Conservation (phyloP, 106 monocot species). For the Agapanthus africanus region DNA sequence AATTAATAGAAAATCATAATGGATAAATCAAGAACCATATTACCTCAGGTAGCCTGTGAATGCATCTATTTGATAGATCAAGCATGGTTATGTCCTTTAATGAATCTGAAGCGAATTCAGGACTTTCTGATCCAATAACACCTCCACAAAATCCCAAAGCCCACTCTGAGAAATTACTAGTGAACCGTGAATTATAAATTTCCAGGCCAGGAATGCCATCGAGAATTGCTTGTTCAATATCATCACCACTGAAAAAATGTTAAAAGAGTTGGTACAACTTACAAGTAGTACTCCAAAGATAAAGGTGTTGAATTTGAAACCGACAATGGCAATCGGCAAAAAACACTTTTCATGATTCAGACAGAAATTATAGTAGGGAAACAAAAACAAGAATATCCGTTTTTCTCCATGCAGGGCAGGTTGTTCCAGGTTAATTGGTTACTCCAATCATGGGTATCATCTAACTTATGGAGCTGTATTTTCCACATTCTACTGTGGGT, state of each 20-base stretch:
- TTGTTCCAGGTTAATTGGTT: not conserved
- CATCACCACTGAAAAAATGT: slow-evolving; percentile 22
- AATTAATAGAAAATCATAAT: not conserved
- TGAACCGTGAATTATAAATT: slow-evolving; percentile 81
- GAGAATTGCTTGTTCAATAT: slow-evolving; percentile 42
- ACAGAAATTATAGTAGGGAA: not conserved
- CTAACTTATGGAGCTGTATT: not conserved
- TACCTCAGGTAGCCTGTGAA: slow-evolving; percentile 44
- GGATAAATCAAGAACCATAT: not conserved
- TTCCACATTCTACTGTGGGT: not conserved
- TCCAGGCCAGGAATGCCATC: slow-evolving; percentile 56
- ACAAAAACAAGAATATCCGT: not conserved
- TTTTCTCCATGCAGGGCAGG: not conserved
- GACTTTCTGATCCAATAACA: slow-evolving; percentile 55
- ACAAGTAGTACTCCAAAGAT: not conserved
- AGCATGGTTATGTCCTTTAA: slow-evolving; percentile 48
- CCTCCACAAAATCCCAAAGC: slow-evolving; percentile 85
- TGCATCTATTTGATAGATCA: slow-evolving; percentile 77
- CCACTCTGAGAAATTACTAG: slow-evolving; percentile 59
- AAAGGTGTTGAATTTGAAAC: slow-evolving; percentile 6
- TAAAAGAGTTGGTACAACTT: slow-evolving; percentile 12
- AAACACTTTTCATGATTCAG: not conserved
- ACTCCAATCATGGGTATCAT: not conserved
- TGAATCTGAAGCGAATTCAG: slow-evolving; percentile 15
- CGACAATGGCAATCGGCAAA: not conserved